Evolutionary conservation across 73 alveolate genomes (phyloP).

Genomic region (Paramecium pentaurelia): DNA sequence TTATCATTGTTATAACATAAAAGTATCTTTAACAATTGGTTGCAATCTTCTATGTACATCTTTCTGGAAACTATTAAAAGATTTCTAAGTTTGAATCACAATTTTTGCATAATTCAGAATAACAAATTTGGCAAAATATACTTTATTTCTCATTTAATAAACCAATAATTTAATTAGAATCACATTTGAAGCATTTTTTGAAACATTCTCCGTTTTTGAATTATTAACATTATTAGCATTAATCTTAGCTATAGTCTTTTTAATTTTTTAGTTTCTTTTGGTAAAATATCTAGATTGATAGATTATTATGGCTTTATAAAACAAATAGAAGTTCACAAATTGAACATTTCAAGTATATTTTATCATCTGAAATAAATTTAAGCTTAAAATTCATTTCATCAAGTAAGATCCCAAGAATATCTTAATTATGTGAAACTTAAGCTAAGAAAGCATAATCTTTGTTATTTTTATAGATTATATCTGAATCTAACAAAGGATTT

Average conservation of each 20-base stretch:
- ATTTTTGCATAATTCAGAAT: background rate
- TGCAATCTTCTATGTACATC: background rate
- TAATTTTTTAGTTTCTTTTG: background rate
- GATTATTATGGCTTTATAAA: background rate
- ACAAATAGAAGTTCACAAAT: background rate
- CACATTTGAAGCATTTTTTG: background rate
- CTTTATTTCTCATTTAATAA: background rate
- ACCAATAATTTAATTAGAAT: background rate
- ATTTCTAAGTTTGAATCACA: background rate
- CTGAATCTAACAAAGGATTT: background rate
- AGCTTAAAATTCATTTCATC: background rate
- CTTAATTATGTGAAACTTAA: background rate
- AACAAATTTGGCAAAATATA: background rate
- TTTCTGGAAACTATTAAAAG: background rate
- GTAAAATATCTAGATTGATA: background rate
- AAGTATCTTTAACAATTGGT: background rate
- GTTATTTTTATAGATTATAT: background rate
- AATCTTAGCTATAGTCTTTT: background rate
- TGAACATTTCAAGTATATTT: background rate
- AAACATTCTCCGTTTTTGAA: background rate
- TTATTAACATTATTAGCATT: background rate
- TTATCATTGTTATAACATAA: background rate
- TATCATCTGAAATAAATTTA: background rate
- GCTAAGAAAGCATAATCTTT: background rate
- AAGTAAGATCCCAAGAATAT: background rate